Evolutionary conservation across 306 rosid genomes (phyloP).

Genomic region (Vicia sativa): DNA sequence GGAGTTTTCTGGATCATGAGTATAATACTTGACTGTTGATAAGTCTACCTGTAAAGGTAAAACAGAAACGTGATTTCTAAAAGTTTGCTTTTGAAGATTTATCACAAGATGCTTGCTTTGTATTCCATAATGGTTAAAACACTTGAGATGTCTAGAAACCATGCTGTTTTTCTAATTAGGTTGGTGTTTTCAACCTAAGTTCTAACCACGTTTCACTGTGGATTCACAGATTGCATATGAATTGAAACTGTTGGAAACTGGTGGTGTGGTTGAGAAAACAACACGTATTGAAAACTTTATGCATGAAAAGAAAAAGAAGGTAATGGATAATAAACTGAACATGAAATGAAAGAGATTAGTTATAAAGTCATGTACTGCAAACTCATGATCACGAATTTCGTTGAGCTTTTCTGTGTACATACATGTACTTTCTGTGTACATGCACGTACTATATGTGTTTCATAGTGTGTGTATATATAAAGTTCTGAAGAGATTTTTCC

Average conservation of each 20-base stretch:
- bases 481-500: slow-evolving; percentile 22
- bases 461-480: background rate
- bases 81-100: slow-evolving; percentile 33
- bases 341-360: slow-evolving; percentile 33
- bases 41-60: slow-evolving; percentile 46
- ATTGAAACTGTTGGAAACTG: background rate
- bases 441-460: slow-evolving; percentile 27
- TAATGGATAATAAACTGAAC: slow-evolving; percentile 26
- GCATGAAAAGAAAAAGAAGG: slow-evolving; percentile 9
- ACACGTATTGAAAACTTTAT: slow-evolving; percentile 38
- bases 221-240: slow-evolving; percentile 48
- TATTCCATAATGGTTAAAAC: slow-evolving; percentile 12
- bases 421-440: slow-evolving; percentile 10
- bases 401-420: too few species aligned
- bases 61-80: slow-evolving; percentile 44
- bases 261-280: slow-evolving; percentile 24
- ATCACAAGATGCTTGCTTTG: slow-evolving; percentile 51
- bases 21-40: slow-evolving; percentile 39
- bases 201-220: slow-evolving; percentile 30
- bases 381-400: slow-evolving; percentile 1
- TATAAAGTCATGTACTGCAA: slow-evolving; percentile 1
- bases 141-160: slow-evolving; percentile 23
- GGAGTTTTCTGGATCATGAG: slow-evolving; percentile 44
- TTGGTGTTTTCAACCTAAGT: slow-evolving; percentile 24
- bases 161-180: slow-evolving; percentile 31